Percentiles rank a stretch among this genome's conserved stretches.
Conservation (phyloP, 2,329 filamentous ascomycete species). For the Aspergillus alliaceus region DNA sequence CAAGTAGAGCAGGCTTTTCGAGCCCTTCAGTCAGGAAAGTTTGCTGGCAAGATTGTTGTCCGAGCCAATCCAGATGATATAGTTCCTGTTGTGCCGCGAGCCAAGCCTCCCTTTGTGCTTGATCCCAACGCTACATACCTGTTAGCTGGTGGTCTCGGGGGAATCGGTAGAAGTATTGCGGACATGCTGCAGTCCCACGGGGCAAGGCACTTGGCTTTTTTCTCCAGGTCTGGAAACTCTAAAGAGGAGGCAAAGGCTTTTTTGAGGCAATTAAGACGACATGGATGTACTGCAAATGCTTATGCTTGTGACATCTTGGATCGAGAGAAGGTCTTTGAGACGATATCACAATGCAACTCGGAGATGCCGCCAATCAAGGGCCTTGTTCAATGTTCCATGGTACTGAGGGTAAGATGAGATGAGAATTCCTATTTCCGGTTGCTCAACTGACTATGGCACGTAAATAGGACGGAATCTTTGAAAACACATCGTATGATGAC, state of each 20-base stretch:
- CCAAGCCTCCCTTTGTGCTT: not conserved
- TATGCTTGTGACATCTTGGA: not conserved
- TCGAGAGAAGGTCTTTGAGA: not conserved
- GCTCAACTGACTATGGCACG: too few relatives aligned
- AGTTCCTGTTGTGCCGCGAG: not conserved
- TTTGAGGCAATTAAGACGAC: not conserved
- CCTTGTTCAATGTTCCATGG: not conserved
- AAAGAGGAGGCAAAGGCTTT: not conserved
- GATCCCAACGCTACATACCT: not conserved
- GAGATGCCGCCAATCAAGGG: not conserved
- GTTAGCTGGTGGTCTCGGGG: not conserved
- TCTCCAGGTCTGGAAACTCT: not conserved
- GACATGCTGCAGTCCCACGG: not conserved
- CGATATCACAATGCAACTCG: not conserved
- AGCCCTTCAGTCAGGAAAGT: not conserved
- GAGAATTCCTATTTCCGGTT: too few relatives aligned
- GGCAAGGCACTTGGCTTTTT: not conserved
- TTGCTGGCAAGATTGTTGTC: slow-evolving; percentile 1
- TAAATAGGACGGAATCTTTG: not conserved
- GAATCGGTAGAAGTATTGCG: not conserved
- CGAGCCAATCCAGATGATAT: not conserved
- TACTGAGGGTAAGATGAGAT: not conserved
- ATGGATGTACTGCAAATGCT: not conserved
- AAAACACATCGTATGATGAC: not conserved
- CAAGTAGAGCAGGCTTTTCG: not conserved